Evolutionary conservation across 805 yeast species (phyloP).

Genomic region (Zygosaccharomyces gambellarensis): DNA sequence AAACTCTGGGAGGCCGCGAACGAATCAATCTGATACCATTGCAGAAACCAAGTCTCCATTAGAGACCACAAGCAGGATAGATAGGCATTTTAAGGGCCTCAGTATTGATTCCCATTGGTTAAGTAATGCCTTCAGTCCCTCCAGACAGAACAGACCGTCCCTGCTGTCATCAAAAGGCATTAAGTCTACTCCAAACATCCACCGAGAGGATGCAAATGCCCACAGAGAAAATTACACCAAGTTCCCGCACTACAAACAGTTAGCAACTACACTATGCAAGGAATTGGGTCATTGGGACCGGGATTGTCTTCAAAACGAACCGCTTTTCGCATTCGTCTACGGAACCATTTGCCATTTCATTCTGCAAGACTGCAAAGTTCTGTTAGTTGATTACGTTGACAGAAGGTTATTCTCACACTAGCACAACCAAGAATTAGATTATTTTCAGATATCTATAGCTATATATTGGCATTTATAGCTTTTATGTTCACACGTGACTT

Average conservation of each 20-base stretch:
- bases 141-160: background rate
- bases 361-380: conserved; percentile 13
- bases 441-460: background rate
- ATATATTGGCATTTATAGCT: background rate
- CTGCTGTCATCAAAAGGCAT: background rate
- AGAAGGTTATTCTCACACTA: background rate
- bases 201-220: background rate
- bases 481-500: background rate
- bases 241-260: conserved; percentile 13
- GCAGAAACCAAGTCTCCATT: background rate
- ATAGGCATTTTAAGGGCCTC: background rate
- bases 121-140: background rate
- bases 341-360: conserved; percentile 15
- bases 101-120: background rate
- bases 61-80: background rate
- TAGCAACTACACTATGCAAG: conserved; percentile 9
- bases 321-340: conserved; percentile 16
- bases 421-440: background rate
- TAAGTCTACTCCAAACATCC: background rate
- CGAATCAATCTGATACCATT: background rate
- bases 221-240: conserved; percentile 5
- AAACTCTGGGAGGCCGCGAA: background rate
- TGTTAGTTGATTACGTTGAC: conserved; percentile 12
- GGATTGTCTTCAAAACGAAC: conserved; percentile 11
- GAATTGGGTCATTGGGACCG: conserved; percentile 11